Conservation (phyloP, 2,329 filamentous ascomycete genomes). For the Cordyceps cicadae region DNA sequence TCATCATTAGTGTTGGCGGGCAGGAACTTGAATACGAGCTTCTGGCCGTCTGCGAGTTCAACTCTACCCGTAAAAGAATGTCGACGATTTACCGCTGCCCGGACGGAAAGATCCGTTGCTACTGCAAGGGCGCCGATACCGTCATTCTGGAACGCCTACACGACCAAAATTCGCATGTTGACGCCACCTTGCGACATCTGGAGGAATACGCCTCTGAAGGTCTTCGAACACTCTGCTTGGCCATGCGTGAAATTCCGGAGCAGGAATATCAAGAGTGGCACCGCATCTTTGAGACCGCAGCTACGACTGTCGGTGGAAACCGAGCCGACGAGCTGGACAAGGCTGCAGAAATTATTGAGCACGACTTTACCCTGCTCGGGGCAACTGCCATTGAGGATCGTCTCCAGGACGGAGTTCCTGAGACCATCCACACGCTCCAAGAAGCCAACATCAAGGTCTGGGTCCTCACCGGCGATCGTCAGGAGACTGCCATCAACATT, state of each 20-base stretch:
- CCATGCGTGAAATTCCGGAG: slow-evolving; percentile 87
- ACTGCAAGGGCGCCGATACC: slow-evolving; percentile 95
- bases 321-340: slow-evolving; percentile 94
- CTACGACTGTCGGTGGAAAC: slow-evolving; percentile 85
- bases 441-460: slow-evolving; percentile 97
- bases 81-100: slow-evolving; percentile 95
- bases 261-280: slow-evolving; percentile 83
- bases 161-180: slow-evolving; percentile 75
- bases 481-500: slow-evolving; percentile 99
- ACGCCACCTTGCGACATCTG: slow-evolving; percentile 86
- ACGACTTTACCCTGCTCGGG: slow-evolving; percentile 81
- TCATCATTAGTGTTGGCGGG: slow-evolving; percentile 72
- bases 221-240: slow-evolving; percentile 85
- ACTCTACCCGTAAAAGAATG: slow-evolving; percentile 90
- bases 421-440: slow-evolving; percentile 95
- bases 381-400: slow-evolving; percentile 97
- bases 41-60: slow-evolving; percentile 97
- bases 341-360: slow-evolving; percentile 90
- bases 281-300: slow-evolving; percentile 75
- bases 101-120: slow-evolving; percentile 87
- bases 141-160: slow-evolving; percentile 89
- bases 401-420: slow-evolving; percentile 91
- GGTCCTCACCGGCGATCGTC: slow-evolving; percentile 94
- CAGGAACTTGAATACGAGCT: slow-evolving; percentile 76
- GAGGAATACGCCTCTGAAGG: slow-evolving; percentile 98